A percentile compares a stretch with the other conserved stretches of the same genome.
Evolutionary conservation across 345 rosid species (phyloP).

Genomic region (Salix koriyanagi): DNA sequence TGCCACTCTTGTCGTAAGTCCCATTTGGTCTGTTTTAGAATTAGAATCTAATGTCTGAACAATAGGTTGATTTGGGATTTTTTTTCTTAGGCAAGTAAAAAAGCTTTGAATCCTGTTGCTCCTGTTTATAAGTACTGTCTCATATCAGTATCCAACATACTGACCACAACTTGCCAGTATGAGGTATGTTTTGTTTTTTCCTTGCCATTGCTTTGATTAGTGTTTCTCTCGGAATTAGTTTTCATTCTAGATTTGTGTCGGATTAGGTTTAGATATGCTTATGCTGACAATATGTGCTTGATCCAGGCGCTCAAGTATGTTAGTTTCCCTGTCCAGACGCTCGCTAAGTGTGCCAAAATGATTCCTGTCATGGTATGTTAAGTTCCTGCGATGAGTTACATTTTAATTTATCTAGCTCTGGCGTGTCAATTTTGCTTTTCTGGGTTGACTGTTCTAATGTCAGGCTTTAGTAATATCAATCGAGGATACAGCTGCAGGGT

Average conservation of each 20-base stretch:
- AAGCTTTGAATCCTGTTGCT: constrained; percentile 84
- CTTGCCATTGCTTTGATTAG: not conserved
- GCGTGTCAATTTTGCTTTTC: too few species aligned
- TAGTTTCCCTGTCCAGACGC: constrained; percentile 90
- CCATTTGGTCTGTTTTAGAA: not conserved
- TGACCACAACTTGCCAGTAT: constrained; percentile 94
- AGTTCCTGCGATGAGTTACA: constrained; percentile 12
- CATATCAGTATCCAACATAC: constrained; percentile 67
- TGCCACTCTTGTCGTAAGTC: constrained; percentile 53
- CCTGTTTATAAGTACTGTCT: constrained; percentile 81
- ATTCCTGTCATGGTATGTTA: constrained; percentile 93
- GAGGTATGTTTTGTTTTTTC: constrained; percentile 45
- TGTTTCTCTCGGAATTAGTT: not conserved
- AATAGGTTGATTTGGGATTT: not conserved
- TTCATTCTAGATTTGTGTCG: not conserved
- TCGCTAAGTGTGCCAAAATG: constrained; percentile 97
- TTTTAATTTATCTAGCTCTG: too few species aligned
- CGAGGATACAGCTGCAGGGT: too few species aligned
- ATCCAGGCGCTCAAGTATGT: constrained; percentile 91
- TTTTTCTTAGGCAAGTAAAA: constrained; percentile 62
- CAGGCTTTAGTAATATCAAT: too few species aligned
- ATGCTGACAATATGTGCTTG: constrained; percentile 15
- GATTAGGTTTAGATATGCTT: not conserved
- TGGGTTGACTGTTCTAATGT: too few species aligned
- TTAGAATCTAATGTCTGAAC: not conserved